A percentile compares a stretch with the other conserved stretches of the same genome.
Evolutionary conservation across 202 grass and related monocot species (phyloP).

Genomic region (Eragrostis tef): DNA sequence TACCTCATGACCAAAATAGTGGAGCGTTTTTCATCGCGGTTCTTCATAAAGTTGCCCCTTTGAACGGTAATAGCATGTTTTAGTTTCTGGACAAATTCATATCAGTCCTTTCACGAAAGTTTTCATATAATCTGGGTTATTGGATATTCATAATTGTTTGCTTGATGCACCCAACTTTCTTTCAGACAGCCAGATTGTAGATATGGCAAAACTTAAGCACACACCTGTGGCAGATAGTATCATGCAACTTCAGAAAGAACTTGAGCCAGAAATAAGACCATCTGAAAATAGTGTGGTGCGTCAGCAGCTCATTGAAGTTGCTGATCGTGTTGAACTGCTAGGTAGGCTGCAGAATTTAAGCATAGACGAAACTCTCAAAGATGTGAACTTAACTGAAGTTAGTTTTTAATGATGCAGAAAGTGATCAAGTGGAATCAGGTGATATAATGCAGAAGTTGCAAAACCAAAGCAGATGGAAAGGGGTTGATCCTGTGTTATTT

Average conservation of each 20-base stretch:
- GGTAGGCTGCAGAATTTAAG: constrained; percentile 35
- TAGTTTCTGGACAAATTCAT: constrained; percentile 29
- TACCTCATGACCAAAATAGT: constrained; percentile 91
- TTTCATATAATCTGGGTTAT: constrained; percentile 26
- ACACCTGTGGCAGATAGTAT: not conserved
- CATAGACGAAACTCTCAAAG: constrained; percentile 23
- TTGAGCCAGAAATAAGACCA: constrained; percentile 38
- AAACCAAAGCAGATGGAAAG: constrained; percentile 63
- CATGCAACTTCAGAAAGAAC: constrained; percentile 46
- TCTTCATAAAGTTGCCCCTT: constrained; percentile 68
- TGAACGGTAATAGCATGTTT: constrained; percentile 55
- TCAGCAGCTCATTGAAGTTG: constrained; percentile 20
- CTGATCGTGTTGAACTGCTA: constrained; percentile 34
- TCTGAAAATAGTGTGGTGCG: constrained; percentile 40
- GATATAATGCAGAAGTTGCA: constrained; percentile 48
- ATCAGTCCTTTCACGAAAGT: constrained; percentile 25
- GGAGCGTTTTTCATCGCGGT: constrained; percentile 97
- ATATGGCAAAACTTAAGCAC: constrained; percentile 49
- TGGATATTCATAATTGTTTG: not conserved
- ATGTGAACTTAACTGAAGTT: constrained; percentile 35
- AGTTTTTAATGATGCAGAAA: constrained; percentile 46
- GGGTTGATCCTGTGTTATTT: constrained; percentile 87
- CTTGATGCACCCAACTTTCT: constrained; percentile 25
- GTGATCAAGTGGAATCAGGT: constrained; percentile 44
- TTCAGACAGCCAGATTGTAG: constrained; percentile 51